Base-by-base conservation (phyloP, 202 grass and related monocot genomes). In the Panicum virgatum region DNA sequence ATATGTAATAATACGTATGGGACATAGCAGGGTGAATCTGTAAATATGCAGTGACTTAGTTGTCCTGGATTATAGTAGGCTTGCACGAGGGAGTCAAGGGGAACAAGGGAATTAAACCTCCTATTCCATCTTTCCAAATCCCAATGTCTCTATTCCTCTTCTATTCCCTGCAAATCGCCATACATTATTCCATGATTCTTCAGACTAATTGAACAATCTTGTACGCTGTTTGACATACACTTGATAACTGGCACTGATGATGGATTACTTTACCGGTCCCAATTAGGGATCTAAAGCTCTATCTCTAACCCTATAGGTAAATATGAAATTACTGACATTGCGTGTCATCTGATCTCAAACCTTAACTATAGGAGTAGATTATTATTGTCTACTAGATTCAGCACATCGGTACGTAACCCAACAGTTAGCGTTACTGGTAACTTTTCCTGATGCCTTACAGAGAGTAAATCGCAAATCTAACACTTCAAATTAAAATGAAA, bases 111-210 rank as follows among this genome's bases (percentile, higher is more conserved):
- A 90, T 90, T 92, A 81, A 88, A 65, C 69, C 38, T 81, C 82
- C 82, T 57, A 87, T 92, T 87, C 77, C 79, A 84, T 82, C 82
- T 85, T 84, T 83, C 82, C 75, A 78, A 87, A 91, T 91, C 89
- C 84, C 89, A 30, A 81, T 77, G 84, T 80, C 69, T 89, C 80
- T 76, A 86, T 89, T 86, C 86, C 42, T 75, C 86, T 92, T 92
- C 86, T 78, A 86, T 89, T 89, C 81, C 72, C 75, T 83, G 65
- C 74, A 53, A 80, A 23, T 69, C 51, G 29, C 56, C 51, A 66
- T 92, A 87, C 56, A 90, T 90, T 94, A 82, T 73, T 61, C 62
- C 70, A 23, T 12, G 25, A 60, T 60, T 9, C 40, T 73, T 67
- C 52, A 72, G 69, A 83, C 16, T 86, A 85, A 4, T 34, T 34